Evolutionary conservation across 2,329 filamentous ascomycete species (phyloP).

Genomic region (Fusarium floridanum): DNA sequence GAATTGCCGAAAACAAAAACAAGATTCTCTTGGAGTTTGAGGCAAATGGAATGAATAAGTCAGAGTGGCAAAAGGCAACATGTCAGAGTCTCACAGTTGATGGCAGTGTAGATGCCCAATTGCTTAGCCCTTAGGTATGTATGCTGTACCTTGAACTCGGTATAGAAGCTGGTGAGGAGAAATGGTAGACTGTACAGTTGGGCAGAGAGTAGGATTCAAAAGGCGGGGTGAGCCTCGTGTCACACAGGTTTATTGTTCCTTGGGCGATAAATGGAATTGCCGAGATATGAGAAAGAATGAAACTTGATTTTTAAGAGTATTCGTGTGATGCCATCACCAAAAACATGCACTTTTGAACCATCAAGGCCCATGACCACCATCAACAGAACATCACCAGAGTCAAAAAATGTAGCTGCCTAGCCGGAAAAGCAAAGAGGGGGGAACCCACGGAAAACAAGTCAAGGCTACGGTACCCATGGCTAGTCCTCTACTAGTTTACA

Average conservation of each 20-base stretch:
- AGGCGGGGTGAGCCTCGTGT: not conserved
- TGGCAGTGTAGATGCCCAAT: not conserved
- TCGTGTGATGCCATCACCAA: not conserved
- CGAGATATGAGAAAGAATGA: not conserved
- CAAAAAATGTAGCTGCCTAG: constrained; percentile 1
- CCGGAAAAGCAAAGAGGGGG: not conserved
- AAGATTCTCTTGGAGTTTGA: not conserved
- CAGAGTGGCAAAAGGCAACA: not conserved
- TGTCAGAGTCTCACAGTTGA: not conserved
- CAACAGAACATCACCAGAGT: constrained; percentile 1
- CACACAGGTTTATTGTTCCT: not conserved
- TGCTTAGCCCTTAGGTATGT: not conserved
- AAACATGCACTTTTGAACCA: not conserved
- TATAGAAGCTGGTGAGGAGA: not conserved
- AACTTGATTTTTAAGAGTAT: not conserved
- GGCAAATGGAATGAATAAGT: not conserved
- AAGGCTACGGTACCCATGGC: constrained; percentile 1
- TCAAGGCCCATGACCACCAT: not conserved
- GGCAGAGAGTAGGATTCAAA: not conserved
- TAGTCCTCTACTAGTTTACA: not conserved
- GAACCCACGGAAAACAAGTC: constrained; percentile 1
- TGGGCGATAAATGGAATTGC: not conserved
- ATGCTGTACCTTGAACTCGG: not conserved
- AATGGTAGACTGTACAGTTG: not conserved
- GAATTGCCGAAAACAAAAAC: not conserved